Percentiles rank a stretch among this genome's conserved stretches.
Evolutionary conservation across 768 basidiomycete genomes (phyloP).

Genomic region (Mycena metata): DNA sequence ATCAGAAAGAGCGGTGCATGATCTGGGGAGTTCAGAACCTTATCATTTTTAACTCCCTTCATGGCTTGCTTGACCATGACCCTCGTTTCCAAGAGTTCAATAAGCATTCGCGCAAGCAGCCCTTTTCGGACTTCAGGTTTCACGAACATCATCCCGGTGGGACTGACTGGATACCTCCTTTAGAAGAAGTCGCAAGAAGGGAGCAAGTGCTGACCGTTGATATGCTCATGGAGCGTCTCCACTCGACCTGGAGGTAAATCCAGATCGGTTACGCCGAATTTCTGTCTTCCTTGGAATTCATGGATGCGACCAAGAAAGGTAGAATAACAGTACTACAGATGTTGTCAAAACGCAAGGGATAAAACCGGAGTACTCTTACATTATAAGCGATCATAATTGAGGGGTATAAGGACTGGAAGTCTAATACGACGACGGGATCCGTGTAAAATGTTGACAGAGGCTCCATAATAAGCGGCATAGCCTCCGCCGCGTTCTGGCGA

Average conservation of each 20-base stretch:
- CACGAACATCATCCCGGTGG: slow-evolving; percentile 96
- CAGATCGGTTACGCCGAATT: slow-evolving; percentile 87
- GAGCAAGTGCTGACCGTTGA: slow-evolving; percentile 69
- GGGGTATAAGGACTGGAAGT: slow-evolving; percentile 97
- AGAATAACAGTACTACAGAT: slow-evolving; percentile 79
- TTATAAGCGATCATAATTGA: slow-evolving; percentile 99
- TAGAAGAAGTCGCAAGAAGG: background rate
- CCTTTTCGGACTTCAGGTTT: slow-evolving; percentile 88
- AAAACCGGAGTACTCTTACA: slow-evolving; percentile 19
- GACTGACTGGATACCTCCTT: slow-evolving; percentile 73
- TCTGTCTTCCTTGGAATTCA: slow-evolving; percentile 90
- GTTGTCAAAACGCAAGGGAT: background rate
- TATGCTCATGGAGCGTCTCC: slow-evolving; percentile 78
- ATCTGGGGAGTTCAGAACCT: slow-evolving; percentile 59
- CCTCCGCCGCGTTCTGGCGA: slow-evolving; percentile 95
- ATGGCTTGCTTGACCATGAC: slow-evolving; percentile 99
- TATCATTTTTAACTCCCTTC: slow-evolving; percentile 84
- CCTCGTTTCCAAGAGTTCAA: slow-evolving; percentile 92
- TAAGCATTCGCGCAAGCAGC: slow-evolving; percentile 90
- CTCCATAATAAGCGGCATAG: slow-evolving; percentile 96
- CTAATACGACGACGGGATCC: slow-evolving; percentile 92
- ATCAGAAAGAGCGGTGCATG: background rate
- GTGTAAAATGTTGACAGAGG: slow-evolving; percentile 94
- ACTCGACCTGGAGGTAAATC: slow-evolving; percentile 77
- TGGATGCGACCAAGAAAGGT: slow-evolving; percentile 92